Percentiles rank a stretch among this genome's conserved stretches.
These are phyloP conservation scores for Thermochaetoides thermophila DNA, from an alignment of 495 filamentous ascomycete species.

Conservation along the genomic window DNA sequence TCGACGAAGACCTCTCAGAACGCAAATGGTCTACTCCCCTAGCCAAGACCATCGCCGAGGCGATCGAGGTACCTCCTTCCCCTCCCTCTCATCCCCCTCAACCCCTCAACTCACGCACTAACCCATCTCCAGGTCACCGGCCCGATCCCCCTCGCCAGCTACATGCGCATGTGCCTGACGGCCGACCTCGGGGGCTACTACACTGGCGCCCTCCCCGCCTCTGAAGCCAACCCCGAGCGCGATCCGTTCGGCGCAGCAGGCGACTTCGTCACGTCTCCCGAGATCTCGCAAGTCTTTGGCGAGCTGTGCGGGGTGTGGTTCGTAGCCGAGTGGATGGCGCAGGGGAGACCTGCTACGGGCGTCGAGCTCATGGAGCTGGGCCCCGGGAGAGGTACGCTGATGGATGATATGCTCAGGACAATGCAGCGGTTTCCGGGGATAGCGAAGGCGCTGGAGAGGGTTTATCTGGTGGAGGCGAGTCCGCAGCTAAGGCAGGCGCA, in stretches of 20 bases:
- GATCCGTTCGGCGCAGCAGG: conserved; percentile 84
- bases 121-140: conserved; percentile 48
- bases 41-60: conserved; percentile 67
- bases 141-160: conserved; percentile 78
- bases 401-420: conserved; percentile 94
- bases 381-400: conserved; percentile 85
- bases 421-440: conserved; percentile 69
- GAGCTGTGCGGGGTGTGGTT: conserved; percentile 91
- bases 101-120: conserved; percentile 1
- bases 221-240: conserved; percentile 38
- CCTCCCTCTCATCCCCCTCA: background rate
- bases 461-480: conserved; percentile 89
- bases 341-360: conserved; percentile 53
- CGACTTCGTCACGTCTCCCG: conserved; percentile 92
- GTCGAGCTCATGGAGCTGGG: conserved; percentile 87
- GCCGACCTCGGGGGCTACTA: conserved; percentile 89
- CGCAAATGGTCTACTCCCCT: conserved; percentile 76
- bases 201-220: conserved; percentile 52
- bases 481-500: conserved; percentile 59
- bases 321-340: conserved; percentile 87
- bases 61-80: conserved; percentile 51
- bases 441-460: conserved; percentile 57
- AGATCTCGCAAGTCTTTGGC: conserved; percentile 94
- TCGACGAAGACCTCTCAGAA: no score
- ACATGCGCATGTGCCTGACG: conserved; percentile 97